Conservation (phyloP, 1,284 basidiomycete genomes). For the Lignosus rhinocerotis region DNA sequence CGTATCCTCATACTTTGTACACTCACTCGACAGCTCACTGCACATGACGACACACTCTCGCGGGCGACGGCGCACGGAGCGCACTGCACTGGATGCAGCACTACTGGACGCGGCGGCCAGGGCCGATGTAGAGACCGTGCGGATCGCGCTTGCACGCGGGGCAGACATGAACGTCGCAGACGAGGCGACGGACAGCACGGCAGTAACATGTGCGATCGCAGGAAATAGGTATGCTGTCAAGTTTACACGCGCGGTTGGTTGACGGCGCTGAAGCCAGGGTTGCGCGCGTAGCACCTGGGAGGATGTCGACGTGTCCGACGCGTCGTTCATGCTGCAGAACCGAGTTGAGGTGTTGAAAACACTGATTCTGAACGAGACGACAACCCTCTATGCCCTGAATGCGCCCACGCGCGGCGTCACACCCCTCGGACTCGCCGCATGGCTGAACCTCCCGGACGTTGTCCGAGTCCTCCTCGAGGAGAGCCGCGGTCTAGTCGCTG, state of each 20-base stretch:
- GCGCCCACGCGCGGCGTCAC: constrained; percentile 72
- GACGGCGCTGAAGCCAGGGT: constrained; percentile 3
- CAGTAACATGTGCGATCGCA: constrained; percentile 65
- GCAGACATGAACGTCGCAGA: constrained; percentile 69
- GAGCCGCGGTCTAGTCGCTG: constrained; percentile 59
- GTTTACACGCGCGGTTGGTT: constrained; percentile 1
- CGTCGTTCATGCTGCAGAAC: constrained; percentile 55
- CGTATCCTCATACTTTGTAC: constrained; percentile 2
- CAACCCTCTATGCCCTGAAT: constrained; percentile 68
- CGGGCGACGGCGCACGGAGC: constrained; percentile 15
- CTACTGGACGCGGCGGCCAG: constrained; percentile 58
- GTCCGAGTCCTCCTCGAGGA: constrained; percentile 60
- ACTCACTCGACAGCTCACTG: neutral
- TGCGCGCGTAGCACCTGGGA: constrained; percentile 50
- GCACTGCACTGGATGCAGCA: constrained; percentile 17
- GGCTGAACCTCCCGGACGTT: constrained; percentile 61
- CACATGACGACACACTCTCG: constrained; percentile 20
- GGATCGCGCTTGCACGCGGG: constrained; percentile 52
- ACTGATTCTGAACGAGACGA: constrained; percentile 52
- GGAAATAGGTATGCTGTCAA: constrained; percentile 56
- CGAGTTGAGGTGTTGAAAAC: constrained; percentile 57
- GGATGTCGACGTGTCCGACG: constrained; percentile 64
- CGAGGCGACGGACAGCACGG: constrained; percentile 51
- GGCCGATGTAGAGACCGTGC: constrained; percentile 55
- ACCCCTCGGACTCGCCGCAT: constrained; percentile 72